Percentiles rank a stretch among this genome's conserved stretches.
These are phyloP conservation scores for Diutina pseudorugosa DNA, from an alignment of 1,139 yeast genomes.

Conservation along the genomic window DNA sequence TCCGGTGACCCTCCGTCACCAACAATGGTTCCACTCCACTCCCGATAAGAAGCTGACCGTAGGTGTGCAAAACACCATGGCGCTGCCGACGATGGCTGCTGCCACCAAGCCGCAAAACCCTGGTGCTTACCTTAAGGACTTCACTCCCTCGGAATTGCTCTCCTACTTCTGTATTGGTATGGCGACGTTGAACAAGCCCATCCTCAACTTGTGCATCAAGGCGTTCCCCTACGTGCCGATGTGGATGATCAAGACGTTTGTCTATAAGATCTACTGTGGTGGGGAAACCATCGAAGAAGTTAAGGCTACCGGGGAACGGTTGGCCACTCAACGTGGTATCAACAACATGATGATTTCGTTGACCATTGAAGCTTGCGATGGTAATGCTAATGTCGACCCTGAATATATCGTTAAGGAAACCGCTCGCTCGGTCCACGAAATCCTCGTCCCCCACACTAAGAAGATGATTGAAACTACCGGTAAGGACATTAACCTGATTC, in stretches of 20 bases:
- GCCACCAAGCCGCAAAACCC: neutral
- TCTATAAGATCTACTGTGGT: constrained; percentile 82
- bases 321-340: constrained; percentile 56
- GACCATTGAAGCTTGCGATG: constrained; percentile 89
- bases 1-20: neutral
- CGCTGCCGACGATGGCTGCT: neutral
- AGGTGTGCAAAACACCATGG: neutral
- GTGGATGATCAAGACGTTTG: constrained; percentile 54
- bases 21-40: neutral
- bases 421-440: constrained; percentile 51
- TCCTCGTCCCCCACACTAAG: constrained; percentile 60
- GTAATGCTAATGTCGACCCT: constrained; percentile 51
- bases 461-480: constrained; percentile 32
- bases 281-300: constrained; percentile 74
- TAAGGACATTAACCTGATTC: constrained; percentile 47
- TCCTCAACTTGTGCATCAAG: constrained; percentile 48
- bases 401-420: constrained; percentile 56
- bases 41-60: neutral
- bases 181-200: constrained; percentile 52
- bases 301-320: constrained; percentile 51
- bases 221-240: constrained; percentile 70
- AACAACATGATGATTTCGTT: constrained; percentile 89
- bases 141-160: constrained; percentile 32
- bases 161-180: constrained; percentile 57
- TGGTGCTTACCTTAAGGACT: constrained; percentile 19